Evolutionary conservation across 2,329 filamentous ascomycete species (phyloP).

Genomic region (Shiraia sp.): DNA sequence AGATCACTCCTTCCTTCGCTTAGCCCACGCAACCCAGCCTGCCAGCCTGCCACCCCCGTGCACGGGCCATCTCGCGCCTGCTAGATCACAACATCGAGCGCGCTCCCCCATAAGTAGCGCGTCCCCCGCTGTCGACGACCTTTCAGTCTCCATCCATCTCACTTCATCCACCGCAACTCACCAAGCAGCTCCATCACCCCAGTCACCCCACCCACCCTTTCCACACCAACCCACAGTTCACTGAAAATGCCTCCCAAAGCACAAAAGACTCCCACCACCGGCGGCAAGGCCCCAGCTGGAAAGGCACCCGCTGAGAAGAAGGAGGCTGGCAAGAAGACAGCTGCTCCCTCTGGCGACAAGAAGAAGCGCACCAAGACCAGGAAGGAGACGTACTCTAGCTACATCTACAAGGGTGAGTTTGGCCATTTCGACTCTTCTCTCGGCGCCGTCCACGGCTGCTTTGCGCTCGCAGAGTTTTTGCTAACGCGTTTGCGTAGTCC

Average conservation of each 20-base stretch:
- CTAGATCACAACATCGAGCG: slow-evolving; percentile 47
- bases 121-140: slow-evolving; percentile 47
- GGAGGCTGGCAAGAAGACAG: slow-evolving; percentile 99
- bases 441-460: slow-evolving; percentile 18
- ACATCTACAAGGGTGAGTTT: slow-evolving; percentile 97
- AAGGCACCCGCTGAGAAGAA: slow-evolving; percentile 95
- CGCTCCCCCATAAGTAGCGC: slow-evolving; percentile 47
- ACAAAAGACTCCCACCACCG: slow-evolving; percentile 94
- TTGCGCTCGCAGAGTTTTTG: slow-evolving; percentile 4
- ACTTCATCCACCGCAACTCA: slow-evolving; percentile 31
- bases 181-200: slow-evolving; percentile 22
- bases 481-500: slow-evolving; percentile 65
- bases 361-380: slow-evolving; percentile 99
- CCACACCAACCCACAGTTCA: slow-evolving; percentile 15
- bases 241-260: slow-evolving; percentile 94
- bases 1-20: slow-evolving; percentile 24
- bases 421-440: too few species aligned
- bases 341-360: slow-evolving; percentile 91
- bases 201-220: slow-evolving; percentile 12
- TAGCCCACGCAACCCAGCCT: slow-evolving; percentile 25
- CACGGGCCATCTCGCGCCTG: slow-evolving; percentile 38
- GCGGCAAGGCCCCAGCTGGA: slow-evolving; percentile 85
- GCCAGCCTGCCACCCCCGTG: slow-evolving; percentile 12
- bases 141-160: slow-evolving; percentile 46
- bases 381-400: slow-evolving; percentile 99